Evolutionary conservation across 2,329 filamentous ascomycete genomes (phyloP).

Genomic region (Lachnellula cervina): DNA sequence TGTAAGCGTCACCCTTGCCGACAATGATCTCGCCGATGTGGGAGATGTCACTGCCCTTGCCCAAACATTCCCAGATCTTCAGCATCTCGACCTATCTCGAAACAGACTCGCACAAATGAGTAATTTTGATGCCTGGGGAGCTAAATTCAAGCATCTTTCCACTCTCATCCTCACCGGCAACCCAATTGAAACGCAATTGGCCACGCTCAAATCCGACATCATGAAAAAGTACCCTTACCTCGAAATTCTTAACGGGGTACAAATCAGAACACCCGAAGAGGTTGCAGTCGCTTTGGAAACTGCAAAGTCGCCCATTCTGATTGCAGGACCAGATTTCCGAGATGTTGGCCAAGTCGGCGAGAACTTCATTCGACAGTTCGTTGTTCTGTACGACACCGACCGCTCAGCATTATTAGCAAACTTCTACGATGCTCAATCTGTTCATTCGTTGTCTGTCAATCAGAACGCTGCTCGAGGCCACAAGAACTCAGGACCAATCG

Average conservation of each 20-base stretch:
- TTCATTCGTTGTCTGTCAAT: conserved; percentile 73
- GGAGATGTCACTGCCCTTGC: conserved; percentile 68
- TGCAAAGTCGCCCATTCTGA: conserved; percentile 54
- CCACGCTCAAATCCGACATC: conserved; percentile 66
- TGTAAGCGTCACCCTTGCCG: conserved; percentile 73
- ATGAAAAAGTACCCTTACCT: conserved; percentile 80
- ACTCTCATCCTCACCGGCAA: conserved; percentile 77
- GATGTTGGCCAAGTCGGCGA: conserved; percentile 73
- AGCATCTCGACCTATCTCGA: conserved; percentile 82
- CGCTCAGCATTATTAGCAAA: conserved; percentile 56
- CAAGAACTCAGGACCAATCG: conserved; percentile 36
- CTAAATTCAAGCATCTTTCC: conserved; percentile 72
- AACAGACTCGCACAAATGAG: conserved; percentile 70
- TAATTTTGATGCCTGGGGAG: conserved; percentile 69
- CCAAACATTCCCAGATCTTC: conserved; percentile 75
- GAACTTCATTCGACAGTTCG: conserved; percentile 70
- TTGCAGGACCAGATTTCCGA: conserved; percentile 61
- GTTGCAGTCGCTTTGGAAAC: conserved; percentile 49
- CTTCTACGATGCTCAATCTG: conserved; percentile 72
- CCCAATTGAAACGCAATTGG: conserved; percentile 58
- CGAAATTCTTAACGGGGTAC: conserved; percentile 67
- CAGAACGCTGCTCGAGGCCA: conserved; percentile 49
- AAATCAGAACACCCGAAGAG: conserved; percentile 69
- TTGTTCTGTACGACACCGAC: conserved; percentile 68
- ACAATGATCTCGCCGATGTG: conserved; percentile 73